Evolutionary conservation across 2,329 filamentous ascomycete genomes (phyloP).

Genomic region (Colletotrichum cereale): DNA sequence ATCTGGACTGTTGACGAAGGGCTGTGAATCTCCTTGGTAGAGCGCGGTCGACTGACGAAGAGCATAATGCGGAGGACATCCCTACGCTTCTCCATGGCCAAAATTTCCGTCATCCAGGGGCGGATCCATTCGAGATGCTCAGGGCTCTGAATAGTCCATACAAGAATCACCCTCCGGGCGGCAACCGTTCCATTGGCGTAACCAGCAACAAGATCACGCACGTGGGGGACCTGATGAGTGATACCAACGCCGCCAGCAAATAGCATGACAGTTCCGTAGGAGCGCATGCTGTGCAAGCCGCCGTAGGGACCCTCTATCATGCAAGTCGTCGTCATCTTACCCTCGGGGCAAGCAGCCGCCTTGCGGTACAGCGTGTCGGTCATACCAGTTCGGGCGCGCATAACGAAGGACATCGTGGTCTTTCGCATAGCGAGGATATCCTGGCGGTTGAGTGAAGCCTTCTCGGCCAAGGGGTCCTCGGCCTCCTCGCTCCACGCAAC

Average conservation of each 20-base stretch:
- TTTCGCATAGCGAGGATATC: slow-evolving; percentile 72
- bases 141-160: slow-evolving; percentile 84
- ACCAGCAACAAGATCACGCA: slow-evolving; percentile 78
- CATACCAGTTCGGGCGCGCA: slow-evolving; percentile 80
- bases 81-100: slow-evolving; percentile 79
- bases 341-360: slow-evolving; percentile 71
- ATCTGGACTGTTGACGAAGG: slow-evolving; percentile 84
- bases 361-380: slow-evolving; percentile 77
- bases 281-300: slow-evolving; percentile 76
- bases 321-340: slow-evolving; percentile 73
- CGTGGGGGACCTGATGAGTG: slow-evolving; percentile 82
- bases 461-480: slow-evolving; percentile 63
- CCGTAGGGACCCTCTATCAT: slow-evolving; percentile 84
- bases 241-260: slow-evolving; percentile 87
- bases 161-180: slow-evolving; percentile 77
- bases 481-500: slow-evolving; percentile 81
- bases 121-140: slow-evolving; percentile 88
- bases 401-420: slow-evolving; percentile 77
- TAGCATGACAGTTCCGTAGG: slow-evolving; percentile 82
- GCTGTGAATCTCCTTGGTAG: slow-evolving; percentile 84
- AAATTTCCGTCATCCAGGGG: slow-evolving; percentile 85
- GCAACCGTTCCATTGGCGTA: slow-evolving; percentile 78
- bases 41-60: slow-evolving; percentile 80
- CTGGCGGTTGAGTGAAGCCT: slow-evolving; percentile 70
- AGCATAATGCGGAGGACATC: slow-evolving; percentile 82